Percentiles rank a stretch among this genome's conserved stretches.
These are phyloP conservation scores for Yamagishiella unicocca DNA, from an alignment of 139 green algal species.

Conservation along the genomic window DNA sequence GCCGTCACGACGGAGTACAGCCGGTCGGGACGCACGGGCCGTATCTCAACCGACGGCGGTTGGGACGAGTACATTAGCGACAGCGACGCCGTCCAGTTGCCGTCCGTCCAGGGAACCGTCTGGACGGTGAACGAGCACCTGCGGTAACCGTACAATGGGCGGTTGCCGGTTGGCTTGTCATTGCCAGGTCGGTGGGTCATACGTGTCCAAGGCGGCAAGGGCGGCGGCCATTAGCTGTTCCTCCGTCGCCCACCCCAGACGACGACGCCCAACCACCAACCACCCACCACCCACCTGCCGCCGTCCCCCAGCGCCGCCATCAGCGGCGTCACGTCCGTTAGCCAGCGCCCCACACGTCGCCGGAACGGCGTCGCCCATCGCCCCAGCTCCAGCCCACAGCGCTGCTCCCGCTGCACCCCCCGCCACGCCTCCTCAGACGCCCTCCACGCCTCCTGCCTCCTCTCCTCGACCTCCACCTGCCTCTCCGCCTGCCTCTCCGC, in stretches of 20 bases:
- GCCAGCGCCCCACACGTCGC: constrained; percentile 59
- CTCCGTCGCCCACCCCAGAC: neutral
- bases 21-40: too few species aligned
- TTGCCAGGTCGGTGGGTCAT: neutral
- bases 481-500: too few species aligned
- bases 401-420: neutral
- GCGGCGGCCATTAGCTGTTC: neutral
- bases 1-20: too few species aligned
- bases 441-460: neutral
- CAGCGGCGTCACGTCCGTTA: constrained; percentile 67
- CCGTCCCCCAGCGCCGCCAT: constrained; percentile 40
- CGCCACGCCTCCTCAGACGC: neutral
- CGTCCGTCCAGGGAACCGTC: constrained; percentile 61
- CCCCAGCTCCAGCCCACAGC: constrained; percentile 66
- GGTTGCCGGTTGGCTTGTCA: neutral
- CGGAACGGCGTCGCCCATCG: constrained; percentile 75
- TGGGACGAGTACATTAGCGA: too few species aligned
- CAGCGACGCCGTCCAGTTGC: constrained; percentile 59
- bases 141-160: neutral
- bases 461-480: neutral
- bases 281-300: neutral
- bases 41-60: too few species aligned
- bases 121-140: constrained; percentile 61
- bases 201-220: neutral
- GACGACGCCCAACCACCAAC: neutral